Evolutionary conservation across 495 filamentous ascomycete species (phyloP), one percentile per base, ranked within the genome.

Genomic region (Talaromyces trachyspermus): DNA sequence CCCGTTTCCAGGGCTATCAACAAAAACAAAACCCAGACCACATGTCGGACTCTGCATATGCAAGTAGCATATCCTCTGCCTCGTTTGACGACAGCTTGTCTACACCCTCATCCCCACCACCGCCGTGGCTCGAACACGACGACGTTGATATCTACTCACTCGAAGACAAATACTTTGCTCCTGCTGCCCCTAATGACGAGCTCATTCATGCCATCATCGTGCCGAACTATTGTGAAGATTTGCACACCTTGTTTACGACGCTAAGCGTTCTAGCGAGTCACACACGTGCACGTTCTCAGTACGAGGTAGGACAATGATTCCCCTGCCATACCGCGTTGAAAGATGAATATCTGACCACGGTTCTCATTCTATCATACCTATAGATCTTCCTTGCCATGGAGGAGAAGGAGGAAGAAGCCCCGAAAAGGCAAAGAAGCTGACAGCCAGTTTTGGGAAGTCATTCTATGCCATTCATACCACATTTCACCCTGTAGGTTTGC

Each of bases 371-470:
- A 19, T 10, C 36, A 12, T 10, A 45, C 20, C 6, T 30, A 18
- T 56, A 85, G 80, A 63, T 85, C 42, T 82, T 77, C 57, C 68
- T 85, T 17, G 81, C 79, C 14, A 84, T 85, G 80, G 81, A 85
- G 51, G 62, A 75, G 39, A 73, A 80, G 41, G 81, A 85, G 56
- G 53, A 52, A 38, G 64, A 71, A 20, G 68, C 69, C 10, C 61
- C 24, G 59, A 66, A 22, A 84, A 83, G 59, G 79, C 80, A 12
- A 51, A 61, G 43, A 64, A 60, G 2, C 58, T 84, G 14, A 62
- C 76, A 12, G 64, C 72, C 9, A 68, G 69, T 44, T 84, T 79
- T 49, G 62, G 68, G 39, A 77, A 74, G 49, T 73, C 70, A 45
- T 85, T 85, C 49, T 76, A 74, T 19, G 68, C 65, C 49, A 77